Evolutionary conservation across 208 protist genomes (phyloP).

Genomic region (Strigomonas galati): DNA sequence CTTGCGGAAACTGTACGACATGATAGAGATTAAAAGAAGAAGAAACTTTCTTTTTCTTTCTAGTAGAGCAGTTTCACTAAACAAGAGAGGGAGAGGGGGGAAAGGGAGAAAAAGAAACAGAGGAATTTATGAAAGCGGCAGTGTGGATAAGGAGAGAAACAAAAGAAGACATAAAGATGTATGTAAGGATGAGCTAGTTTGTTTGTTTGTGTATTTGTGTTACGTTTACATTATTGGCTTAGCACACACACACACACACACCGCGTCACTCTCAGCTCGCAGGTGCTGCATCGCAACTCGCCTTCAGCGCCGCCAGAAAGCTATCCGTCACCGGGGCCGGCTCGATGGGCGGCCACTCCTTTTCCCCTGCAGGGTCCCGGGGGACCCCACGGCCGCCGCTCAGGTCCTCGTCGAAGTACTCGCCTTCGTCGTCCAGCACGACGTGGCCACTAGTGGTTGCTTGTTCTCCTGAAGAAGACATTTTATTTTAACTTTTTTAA

Average conservation of each 20-base stretch:
- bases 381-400: conserved; percentile 73
- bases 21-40: conserved; percentile 19
- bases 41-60: conserved; percentile 2
- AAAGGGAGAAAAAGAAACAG: conserved; percentile 21
- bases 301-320: conserved; percentile 24
- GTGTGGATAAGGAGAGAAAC: conserved; percentile 10
- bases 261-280: background rate
- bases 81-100: conserved; percentile 12
- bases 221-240: too few relatives aligned
- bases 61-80: background rate
- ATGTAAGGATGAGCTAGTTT: conserved; percentile 1
- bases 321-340: conserved; percentile 21
- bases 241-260: too few relatives aligned
- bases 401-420: conserved; percentile 82
- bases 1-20: conserved; percentile 77
- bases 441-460: conserved; percentile 29
- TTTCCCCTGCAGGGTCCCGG: conserved; percentile 40
- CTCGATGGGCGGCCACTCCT: conserved; percentile 41
- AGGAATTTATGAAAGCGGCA: too few relatives aligned
- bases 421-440: conserved; percentile 56
- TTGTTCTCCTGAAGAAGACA: too few relatives aligned
- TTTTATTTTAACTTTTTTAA: background rate
- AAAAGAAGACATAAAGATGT: conserved; percentile 7
- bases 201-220: too few relatives aligned
- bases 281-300: background rate